Base-by-base conservation (phyloP, 495 filamentous ascomycete species). In the Trichocladium antarcticum region DNA sequence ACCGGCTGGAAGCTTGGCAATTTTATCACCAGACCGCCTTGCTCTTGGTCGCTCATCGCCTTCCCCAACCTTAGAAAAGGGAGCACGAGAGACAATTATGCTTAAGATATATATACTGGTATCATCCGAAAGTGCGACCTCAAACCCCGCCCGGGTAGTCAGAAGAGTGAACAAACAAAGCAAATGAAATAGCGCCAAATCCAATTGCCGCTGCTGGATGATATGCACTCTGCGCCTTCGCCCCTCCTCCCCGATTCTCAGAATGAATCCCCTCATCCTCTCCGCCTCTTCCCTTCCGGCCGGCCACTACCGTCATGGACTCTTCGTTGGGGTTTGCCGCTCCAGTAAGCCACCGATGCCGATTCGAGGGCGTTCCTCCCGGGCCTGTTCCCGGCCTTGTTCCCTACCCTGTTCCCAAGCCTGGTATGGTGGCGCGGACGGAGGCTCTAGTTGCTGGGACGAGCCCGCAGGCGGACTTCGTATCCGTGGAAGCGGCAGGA, bases 271-370 rank as follows among this genome's bases (percentile, higher is more conserved):
- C 17, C 17, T 8, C 6, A 8, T 14, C 11, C 5, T 21, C 17
- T 38, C 37, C 16, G 37, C 37, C 17, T 11, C 24, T 27, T 27
- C 24, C 24, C 4, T 32, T 14, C 16, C 24, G 12, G 5, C 15
- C 15, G 1, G 32, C 20, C 5, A n/a, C n/a, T n/a, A n/a, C 20
- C 36, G 46, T 32, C 37, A 50, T 11, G 50, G 36, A 15, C 49
- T 45, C 32, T 47, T 60, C n/a, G 62, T 54, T 20, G 62, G 64
- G 9, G 62, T 61, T 1, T 66, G 63, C 37, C 69, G 69, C 27
- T 75, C 72, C 34, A 79, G 66, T 31, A 79, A 61, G 27, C 74
- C 75, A 20, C 71, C 70, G 50, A 79, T 79, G 49, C 75, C 75
- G 27, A 79, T 68, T 11, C 74, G 67, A 37, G 66, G 60, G 22